A percentile compares a stretch with the other conserved stretches of the same genome.
Evolutionary conservation across 192 early-diverging fungal species (phyloP).

Genomic region (Backusella luteola): DNA sequence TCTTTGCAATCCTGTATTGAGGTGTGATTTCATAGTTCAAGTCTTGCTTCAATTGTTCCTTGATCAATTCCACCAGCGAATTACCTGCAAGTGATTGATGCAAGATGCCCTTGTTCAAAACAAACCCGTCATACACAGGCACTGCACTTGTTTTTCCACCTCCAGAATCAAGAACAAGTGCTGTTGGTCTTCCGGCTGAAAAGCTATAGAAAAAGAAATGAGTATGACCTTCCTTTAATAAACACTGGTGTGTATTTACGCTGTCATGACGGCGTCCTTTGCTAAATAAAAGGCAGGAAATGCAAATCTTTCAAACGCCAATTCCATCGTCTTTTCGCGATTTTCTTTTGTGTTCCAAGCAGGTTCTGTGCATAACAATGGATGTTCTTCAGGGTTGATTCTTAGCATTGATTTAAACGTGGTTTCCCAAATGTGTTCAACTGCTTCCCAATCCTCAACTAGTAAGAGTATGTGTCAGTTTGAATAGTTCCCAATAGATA

Average conservation of each 20-base stretch:
- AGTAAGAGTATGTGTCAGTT: background rate
- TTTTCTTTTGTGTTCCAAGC: conserved; percentile 86
- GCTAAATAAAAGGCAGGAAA: conserved; percentile 94
- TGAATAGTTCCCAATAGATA: too few species aligned
- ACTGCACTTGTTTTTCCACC: conserved; percentile 84
- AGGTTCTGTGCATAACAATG: conserved; percentile 87
- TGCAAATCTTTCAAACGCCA: conserved; percentile 94
- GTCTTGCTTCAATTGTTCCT: conserved; percentile 56
- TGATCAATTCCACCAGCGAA: conserved; percentile 73
- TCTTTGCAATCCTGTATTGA: conserved; percentile 80
- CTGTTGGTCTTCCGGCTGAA: conserved; percentile 83
- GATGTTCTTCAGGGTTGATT: conserved; percentile 82
- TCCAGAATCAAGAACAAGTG: conserved; percentile 92
- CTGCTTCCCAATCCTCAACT: conserved; percentile 95
- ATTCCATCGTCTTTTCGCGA: conserved; percentile 85
- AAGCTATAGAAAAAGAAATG: conserved; percentile 54
- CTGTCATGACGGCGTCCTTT: conserved; percentile 87
- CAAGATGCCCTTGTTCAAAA: conserved; percentile 84
- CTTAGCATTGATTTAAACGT: conserved; percentile 71
- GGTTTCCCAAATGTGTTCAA: conserved; percentile 91
- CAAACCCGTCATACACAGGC: conserved; percentile 97
- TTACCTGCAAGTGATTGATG: conserved; percentile 81
- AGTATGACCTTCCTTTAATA: background rate
- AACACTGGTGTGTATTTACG: conserved; percentile 47
- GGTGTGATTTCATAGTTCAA: conserved; percentile 71